These are phyloP conservation scores for Phytophthora crassamura DNA, from an alignment of 352 stramenopile genomes.

Conservation along the genomic window DNA sequence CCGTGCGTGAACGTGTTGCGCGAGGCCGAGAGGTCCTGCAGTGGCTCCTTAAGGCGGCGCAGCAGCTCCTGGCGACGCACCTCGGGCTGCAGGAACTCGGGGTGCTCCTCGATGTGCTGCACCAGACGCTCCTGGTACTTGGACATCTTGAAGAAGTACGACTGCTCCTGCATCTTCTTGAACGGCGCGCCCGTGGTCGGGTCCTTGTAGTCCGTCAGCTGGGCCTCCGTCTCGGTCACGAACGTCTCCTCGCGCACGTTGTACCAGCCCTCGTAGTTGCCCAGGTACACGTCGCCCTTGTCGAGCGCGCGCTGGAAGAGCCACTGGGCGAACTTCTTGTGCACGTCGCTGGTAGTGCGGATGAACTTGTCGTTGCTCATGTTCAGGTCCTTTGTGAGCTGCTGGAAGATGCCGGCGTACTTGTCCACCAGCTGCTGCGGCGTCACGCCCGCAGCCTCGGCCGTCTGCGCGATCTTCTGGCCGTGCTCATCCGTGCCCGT, in stretches of 20 bases:
- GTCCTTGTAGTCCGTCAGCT: conserved; percentile 96
- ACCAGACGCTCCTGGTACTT: conserved; percentile 97
- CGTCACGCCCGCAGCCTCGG: conserved; percentile 89
- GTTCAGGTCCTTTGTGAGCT: conserved; percentile 87
- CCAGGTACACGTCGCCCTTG: conserved; percentile 97
- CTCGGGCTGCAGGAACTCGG: conserved; percentile 97
- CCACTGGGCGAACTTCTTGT: conserved; percentile 95
- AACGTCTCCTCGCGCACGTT: conserved; percentile 99
- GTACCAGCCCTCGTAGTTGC: conserved; percentile 99
- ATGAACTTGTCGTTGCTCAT: conserved; percentile 94
- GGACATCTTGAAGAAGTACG: conserved; percentile 99
- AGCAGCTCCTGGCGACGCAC: conserved; percentile 95
- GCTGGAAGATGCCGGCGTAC: conserved; percentile 90
- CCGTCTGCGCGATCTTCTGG: conserved; percentile 99
- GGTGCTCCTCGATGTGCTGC: conserved; percentile 95
- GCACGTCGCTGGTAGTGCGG: conserved; percentile 94
- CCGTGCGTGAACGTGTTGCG: conserved; percentile 97
- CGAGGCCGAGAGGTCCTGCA: conserved; percentile 97
- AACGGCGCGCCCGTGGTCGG: conserved; percentile 91
- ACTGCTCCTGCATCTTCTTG: conserved; percentile 98
- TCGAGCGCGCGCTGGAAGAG: conserved; percentile 93
- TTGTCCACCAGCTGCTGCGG: conserved; percentile 97
- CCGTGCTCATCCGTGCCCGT: conserved; percentile 98
- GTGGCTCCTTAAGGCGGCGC: conserved; percentile 89
- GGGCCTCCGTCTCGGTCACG: conserved; percentile 97